These are phyloP conservation scores for Septoria linicola DNA, from an alignment of 2,329 filamentous ascomycete genomes.

Conservation along the genomic window DNA sequence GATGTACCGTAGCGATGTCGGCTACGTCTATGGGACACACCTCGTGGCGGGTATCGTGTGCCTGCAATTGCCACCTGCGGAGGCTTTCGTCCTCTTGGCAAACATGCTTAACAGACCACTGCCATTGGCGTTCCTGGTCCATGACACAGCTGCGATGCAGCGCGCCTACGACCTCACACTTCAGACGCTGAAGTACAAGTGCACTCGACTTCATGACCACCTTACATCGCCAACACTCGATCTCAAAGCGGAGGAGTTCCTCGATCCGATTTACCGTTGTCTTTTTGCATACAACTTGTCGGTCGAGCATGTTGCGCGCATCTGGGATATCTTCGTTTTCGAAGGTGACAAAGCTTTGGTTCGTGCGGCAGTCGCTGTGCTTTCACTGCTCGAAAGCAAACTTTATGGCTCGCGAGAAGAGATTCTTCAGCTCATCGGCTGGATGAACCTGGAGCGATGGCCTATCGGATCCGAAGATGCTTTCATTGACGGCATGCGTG, in stretches of 20 bases:
- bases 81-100: conserved; percentile 69
- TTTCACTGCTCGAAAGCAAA: conserved; percentile 54
- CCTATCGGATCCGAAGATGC: conserved; percentile 42
- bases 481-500: conserved; percentile 40
- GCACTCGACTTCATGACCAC: conserved; percentile 62
- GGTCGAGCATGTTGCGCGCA: conserved; percentile 56
- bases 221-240: conserved; percentile 48
- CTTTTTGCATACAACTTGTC: conserved; percentile 36
- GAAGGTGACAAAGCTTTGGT: conserved; percentile 74
- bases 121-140: conserved; percentile 71
- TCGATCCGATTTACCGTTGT: conserved; percentile 37
- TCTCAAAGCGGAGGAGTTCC: conserved; percentile 41
- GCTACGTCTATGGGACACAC: conserved; percentile 72
- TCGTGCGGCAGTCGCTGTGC: conserved; percentile 66
- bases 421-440: conserved; percentile 46
- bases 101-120: conserved; percentile 76
- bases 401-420: conserved; percentile 49
- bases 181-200: conserved; percentile 64
- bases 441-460: conserved; percentile 38
- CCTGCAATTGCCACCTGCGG: conserved; percentile 64
- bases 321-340: conserved; percentile 83
- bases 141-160: conserved; percentile 66
- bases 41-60: conserved; percentile 71
- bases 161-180: conserved; percentile 69
- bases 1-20: conserved; percentile 79